Evolutionary conservation across 306 rosid genomes (phyloP).

Genomic region (Ceratonia siliqua): DNA sequence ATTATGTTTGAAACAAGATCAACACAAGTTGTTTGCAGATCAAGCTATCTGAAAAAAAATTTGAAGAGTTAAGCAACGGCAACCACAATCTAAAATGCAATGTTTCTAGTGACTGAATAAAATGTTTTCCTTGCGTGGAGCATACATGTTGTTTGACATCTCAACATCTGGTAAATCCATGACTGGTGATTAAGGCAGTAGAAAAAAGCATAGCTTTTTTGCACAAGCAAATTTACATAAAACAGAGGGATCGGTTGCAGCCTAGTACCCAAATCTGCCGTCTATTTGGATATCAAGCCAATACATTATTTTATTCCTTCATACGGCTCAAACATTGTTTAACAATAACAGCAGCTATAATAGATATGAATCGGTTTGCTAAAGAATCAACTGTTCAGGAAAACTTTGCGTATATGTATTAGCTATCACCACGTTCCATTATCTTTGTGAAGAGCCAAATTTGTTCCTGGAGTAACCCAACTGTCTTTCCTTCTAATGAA

Average conservation of each 20-base stretch:
- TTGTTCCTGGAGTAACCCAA: background rate
- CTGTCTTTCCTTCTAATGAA: constrained; percentile 1
- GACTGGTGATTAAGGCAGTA: background rate
- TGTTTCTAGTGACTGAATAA: background rate
- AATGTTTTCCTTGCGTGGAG: background rate
- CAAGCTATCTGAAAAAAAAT: no score
- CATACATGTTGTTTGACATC: background rate
- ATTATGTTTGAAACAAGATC: no score
- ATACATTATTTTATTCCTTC: background rate
- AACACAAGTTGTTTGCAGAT: no score
- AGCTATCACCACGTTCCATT: background rate
- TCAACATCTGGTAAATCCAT: background rate
- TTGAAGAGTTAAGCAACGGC: no score
- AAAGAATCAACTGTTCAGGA: background rate
- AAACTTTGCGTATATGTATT: background rate
- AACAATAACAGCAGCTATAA: background rate
- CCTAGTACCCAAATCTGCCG: background rate
- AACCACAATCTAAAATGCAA: no score
- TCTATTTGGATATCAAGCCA: background rate
- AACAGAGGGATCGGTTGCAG: background rate
- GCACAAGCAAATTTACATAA: background rate
- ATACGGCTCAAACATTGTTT: background rate
- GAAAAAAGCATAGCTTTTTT: background rate
- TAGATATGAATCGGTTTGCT: background rate
- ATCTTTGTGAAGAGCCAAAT: background rate